Conservation (phyloP, 345 rosid genomes). For the Streptanthus diversifolius region DNA sequence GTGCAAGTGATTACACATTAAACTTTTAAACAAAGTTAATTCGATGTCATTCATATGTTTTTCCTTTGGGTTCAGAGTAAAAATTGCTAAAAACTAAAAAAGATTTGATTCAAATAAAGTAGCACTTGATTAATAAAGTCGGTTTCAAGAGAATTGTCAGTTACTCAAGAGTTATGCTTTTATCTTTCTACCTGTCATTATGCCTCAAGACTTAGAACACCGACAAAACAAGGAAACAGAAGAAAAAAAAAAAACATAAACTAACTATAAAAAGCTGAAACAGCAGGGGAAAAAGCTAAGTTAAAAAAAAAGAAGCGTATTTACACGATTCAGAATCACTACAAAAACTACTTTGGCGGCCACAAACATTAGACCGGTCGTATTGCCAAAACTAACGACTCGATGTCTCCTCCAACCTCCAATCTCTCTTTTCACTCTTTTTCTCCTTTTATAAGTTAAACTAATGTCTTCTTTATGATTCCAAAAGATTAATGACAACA, state of each 20-base stretch:
- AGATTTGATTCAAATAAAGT: background rate
- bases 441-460: background rate
- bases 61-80: background rate
- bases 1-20: background rate
- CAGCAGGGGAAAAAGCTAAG: background rate
- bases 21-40: background rate
- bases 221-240: slow-evolving; percentile 20
- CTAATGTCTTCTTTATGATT: background rate
- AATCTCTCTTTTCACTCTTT: slow-evolving; percentile 16
- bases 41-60: background rate
- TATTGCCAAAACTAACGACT: slow-evolving; percentile 35
- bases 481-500: background rate
- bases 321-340: slow-evolving; percentile 34
- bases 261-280: slow-evolving; percentile 11
- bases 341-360: slow-evolving; percentile 28
- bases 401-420: slow-evolving; percentile 10
- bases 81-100: background rate
- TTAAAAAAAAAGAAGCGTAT: slow-evolving; percentile 9
- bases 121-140: background rate
- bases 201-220: slow-evolving; percentile 10
- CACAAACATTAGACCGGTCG: slow-evolving; percentile 32
- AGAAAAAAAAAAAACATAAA: slow-evolving; percentile 2
- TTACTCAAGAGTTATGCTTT: slow-evolving; percentile 1
- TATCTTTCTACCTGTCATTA: slow-evolving; percentile 1
- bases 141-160: background rate